Base-by-base conservation (phyloP, 2,329 filamentous ascomycete species). In the Cadophora sp. region DNA sequence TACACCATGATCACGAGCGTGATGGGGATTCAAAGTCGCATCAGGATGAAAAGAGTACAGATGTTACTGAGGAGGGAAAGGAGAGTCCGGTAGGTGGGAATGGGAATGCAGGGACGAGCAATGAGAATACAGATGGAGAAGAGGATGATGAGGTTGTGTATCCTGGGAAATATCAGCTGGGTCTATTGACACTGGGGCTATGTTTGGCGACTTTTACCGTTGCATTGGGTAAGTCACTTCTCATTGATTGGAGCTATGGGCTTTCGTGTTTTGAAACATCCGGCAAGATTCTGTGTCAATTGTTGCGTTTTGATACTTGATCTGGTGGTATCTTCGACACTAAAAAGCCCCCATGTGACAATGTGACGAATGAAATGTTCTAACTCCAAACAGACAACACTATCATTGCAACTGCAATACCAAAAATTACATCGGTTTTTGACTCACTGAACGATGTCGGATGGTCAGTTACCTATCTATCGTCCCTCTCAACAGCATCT, bases 121-220 rank as follows among this genome's bases (percentile, higher is more conserved):
- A 63, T 46, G 68, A 56, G 9, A 51, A 65, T 9, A 53, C 51
- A 16, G 65, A 69, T 51, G 66, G 8, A 34, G 65, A 72, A 19
- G 71, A 68, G 3, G 74, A 75, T 4, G 72, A 73, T 24, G 66
- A 72, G 24, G 62, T 65, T 37, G 71, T 74, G 12, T 78, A 76
- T 68, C 73, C 76, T 19, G 69, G 68, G 16, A 74, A 73, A 11
- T 37, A 75, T 16, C 72, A 73, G 64, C 65, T 79, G 11, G 73
- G 74, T 55, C 78, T 84, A 66, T 81, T 86, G 65, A 79, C 84
- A 22, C 71, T 84, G 29, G 83, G 83, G 29, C 76, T 86, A 11
- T 80, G 83, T 27, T 74, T 85, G 63, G 80, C 79, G 67, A 79
- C 85, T 31, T 85, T 86, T 72, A 78, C 84, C 6, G 77, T 84